phyloP scores from a whole-genome alignment of 2,329 filamentous ascomycete species.

The Beauveria sp. region DNA sequence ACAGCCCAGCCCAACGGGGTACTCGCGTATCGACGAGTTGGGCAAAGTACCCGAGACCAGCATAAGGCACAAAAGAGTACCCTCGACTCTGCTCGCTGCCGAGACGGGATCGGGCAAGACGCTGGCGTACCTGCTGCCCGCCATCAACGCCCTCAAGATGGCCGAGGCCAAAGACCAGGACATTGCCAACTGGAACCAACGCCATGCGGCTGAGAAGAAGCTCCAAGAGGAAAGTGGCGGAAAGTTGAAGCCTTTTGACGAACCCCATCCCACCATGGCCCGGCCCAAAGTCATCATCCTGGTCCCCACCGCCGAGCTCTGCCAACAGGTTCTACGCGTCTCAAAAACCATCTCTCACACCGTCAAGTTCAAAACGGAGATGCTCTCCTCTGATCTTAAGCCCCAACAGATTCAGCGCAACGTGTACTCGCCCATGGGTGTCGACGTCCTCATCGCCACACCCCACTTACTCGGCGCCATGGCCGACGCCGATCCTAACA shows the following conservation, averaged over 20 bases:
- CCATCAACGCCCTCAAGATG: conserved; percentile 76
- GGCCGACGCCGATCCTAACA: conserved; percentile 80
- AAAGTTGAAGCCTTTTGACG: conserved; percentile 58
- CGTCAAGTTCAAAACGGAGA: conserved; percentile 77
- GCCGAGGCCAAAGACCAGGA: conserved; percentile 56
- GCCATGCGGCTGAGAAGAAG: conserved; percentile 46
- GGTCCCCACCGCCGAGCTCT: conserved; percentile 86
- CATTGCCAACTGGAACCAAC: conserved; percentile 49
- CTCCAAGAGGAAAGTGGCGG: conserved; percentile 45
- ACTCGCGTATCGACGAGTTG: conserved; percentile 14
- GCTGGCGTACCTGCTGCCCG: conserved; percentile 79
- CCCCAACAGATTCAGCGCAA: conserved; percentile 75
- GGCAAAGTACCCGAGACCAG: conserved; percentile 31
- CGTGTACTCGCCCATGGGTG: conserved; percentile 70
- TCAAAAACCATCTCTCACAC: conserved; percentile 77
- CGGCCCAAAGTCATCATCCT: conserved; percentile 79
- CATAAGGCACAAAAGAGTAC: neutral
- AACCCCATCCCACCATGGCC: conserved; percentile 65
- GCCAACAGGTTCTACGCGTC: conserved; percentile 74
- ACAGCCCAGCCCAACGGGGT: too few species aligned
- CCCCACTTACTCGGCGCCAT: conserved; percentile 86
- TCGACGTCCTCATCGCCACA: conserved; percentile 81
- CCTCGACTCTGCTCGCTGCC: conserved; percentile 73
- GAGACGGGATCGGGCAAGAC: conserved; percentile 98
- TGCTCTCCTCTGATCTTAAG: conserved; percentile 71